Evolutionary conservation across 1,284 basidiomycete genomes (phyloP).

Genomic region (Puccinia novopanici): DNA sequence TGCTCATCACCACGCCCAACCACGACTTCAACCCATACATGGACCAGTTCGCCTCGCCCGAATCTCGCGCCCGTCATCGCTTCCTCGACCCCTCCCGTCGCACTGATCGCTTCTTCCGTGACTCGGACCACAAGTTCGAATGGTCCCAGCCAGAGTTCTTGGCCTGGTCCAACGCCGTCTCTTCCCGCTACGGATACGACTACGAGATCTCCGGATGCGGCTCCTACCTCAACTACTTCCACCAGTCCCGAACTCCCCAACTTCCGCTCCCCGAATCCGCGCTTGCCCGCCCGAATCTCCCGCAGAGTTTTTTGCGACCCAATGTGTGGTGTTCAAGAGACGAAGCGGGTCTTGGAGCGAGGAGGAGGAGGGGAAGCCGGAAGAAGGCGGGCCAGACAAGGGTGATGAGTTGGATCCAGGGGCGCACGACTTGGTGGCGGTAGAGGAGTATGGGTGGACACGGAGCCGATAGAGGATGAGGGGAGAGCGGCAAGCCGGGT

Average conservation of each 20-base stretch:
- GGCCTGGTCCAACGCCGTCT: conserved; percentile 11
- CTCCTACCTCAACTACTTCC: conserved; percentile 40
- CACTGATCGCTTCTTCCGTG: conserved; percentile 34
- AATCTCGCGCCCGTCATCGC: neutral
- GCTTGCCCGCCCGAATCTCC: neutral
- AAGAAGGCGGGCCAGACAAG: neutral
- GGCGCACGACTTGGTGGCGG: neutral
- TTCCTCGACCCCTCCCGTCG: conserved; percentile 43
- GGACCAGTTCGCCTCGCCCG: conserved; percentile 3
- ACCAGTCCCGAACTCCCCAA: neutral
- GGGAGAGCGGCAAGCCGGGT: neutral
- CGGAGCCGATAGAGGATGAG: neutral
- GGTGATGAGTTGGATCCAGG: no score
- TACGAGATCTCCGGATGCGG: conserved; percentile 42
- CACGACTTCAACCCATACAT: conserved; percentile 45
- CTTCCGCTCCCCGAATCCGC: neutral
- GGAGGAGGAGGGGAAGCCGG: neutral
- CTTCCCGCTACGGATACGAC: conserved; percentile 26
- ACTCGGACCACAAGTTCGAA: conserved; percentile 47
- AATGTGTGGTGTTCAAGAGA: conserved; percentile 29
- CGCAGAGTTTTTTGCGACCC: conserved; percentile 41
- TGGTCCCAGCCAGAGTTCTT: conserved; percentile 39
- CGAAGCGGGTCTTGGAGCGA: neutral
- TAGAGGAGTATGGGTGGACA: neutral
- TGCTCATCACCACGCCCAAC: conserved; percentile 48